Conservation (phyloP, 2,329 filamentous ascomycete genomes). For the Calonectria hongkongensis region DNA sequence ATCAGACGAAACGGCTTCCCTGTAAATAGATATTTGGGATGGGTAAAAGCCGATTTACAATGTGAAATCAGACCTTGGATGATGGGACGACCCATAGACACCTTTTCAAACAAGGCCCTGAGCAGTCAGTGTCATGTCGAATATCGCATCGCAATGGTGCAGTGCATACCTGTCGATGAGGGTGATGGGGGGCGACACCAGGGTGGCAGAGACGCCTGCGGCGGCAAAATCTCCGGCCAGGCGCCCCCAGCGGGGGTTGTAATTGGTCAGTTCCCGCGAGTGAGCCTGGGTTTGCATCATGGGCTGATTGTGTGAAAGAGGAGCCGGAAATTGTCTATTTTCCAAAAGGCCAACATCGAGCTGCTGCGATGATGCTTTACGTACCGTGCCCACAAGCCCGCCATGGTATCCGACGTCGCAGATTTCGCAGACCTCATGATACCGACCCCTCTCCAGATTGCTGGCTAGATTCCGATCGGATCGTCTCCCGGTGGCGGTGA, state of each 20-base stretch:
- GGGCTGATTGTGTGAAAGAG: slow-evolving; percentile 13
- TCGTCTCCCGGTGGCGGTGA: slow-evolving; percentile 38
- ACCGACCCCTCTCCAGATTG: slow-evolving; percentile 3
- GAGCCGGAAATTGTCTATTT: slow-evolving; percentile 9
- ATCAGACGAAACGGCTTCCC: slow-evolving; percentile 53
- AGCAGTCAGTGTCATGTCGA: background rate
- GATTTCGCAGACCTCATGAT: slow-evolving; percentile 17
- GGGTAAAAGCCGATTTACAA: slow-evolving; percentile 40
- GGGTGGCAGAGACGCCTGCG: slow-evolving; percentile 52
- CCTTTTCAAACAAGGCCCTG: slow-evolving; percentile 51
- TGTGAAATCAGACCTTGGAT: slow-evolving; percentile 42
- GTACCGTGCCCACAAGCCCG: background rate
- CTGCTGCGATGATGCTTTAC: slow-evolving; percentile 16
- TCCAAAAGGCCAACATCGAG: slow-evolving; percentile 11
- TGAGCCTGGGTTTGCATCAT: slow-evolving; percentile 46
- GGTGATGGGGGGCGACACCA: slow-evolving; percentile 55
- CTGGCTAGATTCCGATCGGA: slow-evolving; percentile 31
- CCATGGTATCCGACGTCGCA: slow-evolving; percentile 5
- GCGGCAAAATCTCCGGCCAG: slow-evolving; percentile 52
- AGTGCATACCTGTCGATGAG: slow-evolving; percentile 53
- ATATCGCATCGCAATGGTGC: background rate
- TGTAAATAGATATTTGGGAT: slow-evolving; percentile 52
- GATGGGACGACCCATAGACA: slow-evolving; percentile 47
- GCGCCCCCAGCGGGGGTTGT: slow-evolving; percentile 44
- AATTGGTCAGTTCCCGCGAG: slow-evolving; percentile 22